A percentile compares a stretch with the other conserved stretches of the same genome.
Evolutionary conservation across 306 rosid genomes (phyloP).

Genomic region (Begonia masoniana): DNA sequence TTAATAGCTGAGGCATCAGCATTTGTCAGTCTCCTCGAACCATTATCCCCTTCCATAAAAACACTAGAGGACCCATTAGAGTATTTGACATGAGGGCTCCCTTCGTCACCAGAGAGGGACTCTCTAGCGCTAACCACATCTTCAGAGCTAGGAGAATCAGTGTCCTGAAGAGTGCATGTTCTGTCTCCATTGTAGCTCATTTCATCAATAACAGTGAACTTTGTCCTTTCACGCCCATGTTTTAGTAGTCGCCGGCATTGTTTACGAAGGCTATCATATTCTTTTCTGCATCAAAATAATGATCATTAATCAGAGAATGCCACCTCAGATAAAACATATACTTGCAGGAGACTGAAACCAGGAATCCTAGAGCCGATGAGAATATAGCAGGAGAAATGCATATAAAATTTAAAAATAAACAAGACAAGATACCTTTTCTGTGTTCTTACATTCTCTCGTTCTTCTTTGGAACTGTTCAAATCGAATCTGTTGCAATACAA

Average conservation of each 20-base stretch:
- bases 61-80: conserved; percentile 53
- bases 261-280: conserved; percentile 75
- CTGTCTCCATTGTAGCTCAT: conserved; percentile 42
- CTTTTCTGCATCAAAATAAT: conserved; percentile 53
- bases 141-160: conserved; percentile 87
- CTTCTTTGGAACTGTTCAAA: conserved; percentile 67
- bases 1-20: conserved; percentile 50
- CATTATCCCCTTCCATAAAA: conserved; percentile 56
- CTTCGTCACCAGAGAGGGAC: conserved; percentile 85
- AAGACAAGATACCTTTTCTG: conserved; percentile 51
- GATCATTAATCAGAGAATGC: conserved; percentile 1
- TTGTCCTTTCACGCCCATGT: conserved; percentile 32
- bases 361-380: no score
- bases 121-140: conserved; percentile 83
- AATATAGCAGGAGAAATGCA: conserved; percentile 4
- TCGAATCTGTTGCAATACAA: conserved; percentile 56
- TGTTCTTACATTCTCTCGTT: conserved; percentile 50
- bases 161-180: conserved; percentile 33
- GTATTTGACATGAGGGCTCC: conserved; percentile 46
- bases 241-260: conserved; percentile 60
- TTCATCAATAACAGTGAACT: conserved; percentile 46
- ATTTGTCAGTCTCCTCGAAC: conserved; percentile 31
- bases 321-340: conserved; percentile 4
- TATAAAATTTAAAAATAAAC: conserved; percentile 4
- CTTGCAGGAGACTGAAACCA: neutral